phyloP scores from a whole-genome alignment of 139 green algal genomes.

The Chlorella sp. region DNA sequence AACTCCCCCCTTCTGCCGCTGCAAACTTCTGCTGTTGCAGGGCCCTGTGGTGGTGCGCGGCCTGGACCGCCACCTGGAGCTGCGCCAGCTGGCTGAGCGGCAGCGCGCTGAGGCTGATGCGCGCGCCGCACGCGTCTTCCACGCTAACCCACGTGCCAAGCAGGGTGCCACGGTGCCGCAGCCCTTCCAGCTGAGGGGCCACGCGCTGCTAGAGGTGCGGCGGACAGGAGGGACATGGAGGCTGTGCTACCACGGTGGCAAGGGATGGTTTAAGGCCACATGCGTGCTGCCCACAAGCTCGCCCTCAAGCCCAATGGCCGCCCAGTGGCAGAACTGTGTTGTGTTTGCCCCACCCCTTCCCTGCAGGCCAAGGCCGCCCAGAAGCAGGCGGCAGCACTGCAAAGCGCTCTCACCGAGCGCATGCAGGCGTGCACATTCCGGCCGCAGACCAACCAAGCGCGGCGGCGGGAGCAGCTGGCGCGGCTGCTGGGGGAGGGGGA shows the following conservation, averaged over 20 bases:
- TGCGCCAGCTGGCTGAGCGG: slow-evolving; percentile 36
- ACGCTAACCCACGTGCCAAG: slow-evolving; percentile 22
- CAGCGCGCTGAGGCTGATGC: slow-evolving; percentile 28
- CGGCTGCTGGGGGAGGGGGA: slow-evolving; percentile 21
- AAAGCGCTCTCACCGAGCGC: not conserved
- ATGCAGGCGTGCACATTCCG: slow-evolving; percentile 53
- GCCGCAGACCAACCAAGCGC: slow-evolving; percentile 50
- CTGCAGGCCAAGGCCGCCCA: slow-evolving; percentile 21
- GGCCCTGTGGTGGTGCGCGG: slow-evolving; percentile 35
- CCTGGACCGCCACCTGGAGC: slow-evolving; percentile 40
- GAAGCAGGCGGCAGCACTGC: slow-evolving; percentile 26
- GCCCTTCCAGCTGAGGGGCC: slow-evolving; percentile 48
- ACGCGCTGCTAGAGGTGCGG: slow-evolving; percentile 25
- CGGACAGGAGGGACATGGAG: too few relatives aligned
- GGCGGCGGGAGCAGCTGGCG: slow-evolving; percentile 44
- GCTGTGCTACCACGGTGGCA: too few relatives aligned
- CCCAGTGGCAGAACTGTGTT: too few relatives aligned
- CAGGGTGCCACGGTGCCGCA: slow-evolving; percentile 42
- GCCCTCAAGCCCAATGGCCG: too few relatives aligned
- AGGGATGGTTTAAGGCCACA: too few relatives aligned
- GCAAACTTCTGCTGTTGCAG: not conserved
- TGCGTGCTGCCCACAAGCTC: too few relatives aligned
- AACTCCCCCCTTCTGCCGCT: not conserved
- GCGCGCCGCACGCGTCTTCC: slow-evolving; percentile 30
- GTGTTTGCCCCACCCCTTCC: not conserved